phyloP scores from a whole-genome alignment of 805 yeast genomes.

The Zygosaccharomyces bailii region DNA sequence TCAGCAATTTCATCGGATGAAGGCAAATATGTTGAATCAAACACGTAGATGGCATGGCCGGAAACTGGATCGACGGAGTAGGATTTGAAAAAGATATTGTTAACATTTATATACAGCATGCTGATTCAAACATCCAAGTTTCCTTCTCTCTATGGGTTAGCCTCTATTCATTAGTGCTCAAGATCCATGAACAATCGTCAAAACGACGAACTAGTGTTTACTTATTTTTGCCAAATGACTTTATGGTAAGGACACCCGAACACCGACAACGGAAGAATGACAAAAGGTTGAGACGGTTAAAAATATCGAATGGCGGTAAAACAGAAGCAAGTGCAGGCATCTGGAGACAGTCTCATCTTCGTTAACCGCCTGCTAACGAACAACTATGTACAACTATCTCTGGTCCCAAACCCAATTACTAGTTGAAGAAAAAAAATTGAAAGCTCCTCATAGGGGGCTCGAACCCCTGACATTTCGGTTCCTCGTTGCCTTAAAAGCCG shows the following conservation, averaged over 20 bases:
- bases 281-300: background rate
- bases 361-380: too few relatives aligned
- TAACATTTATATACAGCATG: slow-evolving; percentile 35
- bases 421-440: slow-evolving; percentile 16
- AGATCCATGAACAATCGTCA: background rate
- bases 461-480: slow-evolving; percentile 50
- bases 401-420: too few relatives aligned
- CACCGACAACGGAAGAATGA: background rate
- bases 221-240: background rate
- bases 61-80: slow-evolving; percentile 63
- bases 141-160: background rate
- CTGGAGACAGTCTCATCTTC: too few relatives aligned
- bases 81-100: slow-evolving; percentile 54
- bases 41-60: slow-evolving; percentile 67
- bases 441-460: slow-evolving; percentile 51
- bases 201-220: slow-evolving; percentile 1
- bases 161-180: background rate
- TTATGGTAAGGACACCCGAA: slow-evolving; percentile 5
- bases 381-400: too few relatives aligned
- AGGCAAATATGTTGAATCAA: slow-evolving; percentile 82
- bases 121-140: background rate
- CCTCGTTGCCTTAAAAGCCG: slow-evolving; percentile 56
- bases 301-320: too few relatives aligned
- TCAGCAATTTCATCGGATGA: slow-evolving; percentile 44
- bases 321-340: too few relatives aligned